Conservation (phyloP, 2,329 filamentous ascomycete genomes). For the Paraconiothyrium sp. region DNA sequence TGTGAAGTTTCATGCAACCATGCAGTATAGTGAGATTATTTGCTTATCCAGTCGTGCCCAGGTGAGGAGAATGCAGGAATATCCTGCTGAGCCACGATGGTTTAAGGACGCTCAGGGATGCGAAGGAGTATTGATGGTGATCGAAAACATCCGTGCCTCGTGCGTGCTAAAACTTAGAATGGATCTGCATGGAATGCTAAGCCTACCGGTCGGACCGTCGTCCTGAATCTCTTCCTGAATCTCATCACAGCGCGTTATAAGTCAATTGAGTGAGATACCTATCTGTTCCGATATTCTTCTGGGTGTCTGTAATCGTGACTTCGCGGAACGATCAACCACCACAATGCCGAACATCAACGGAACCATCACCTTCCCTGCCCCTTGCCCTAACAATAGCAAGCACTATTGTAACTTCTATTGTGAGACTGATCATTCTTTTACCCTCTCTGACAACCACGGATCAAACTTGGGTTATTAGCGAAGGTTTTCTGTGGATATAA, state of each 20-base stretch:
- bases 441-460: neutral
- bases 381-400: neutral
- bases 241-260: neutral
- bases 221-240: neutral
- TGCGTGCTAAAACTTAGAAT: neutral
- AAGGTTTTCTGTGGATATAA: conserved; percentile 1
- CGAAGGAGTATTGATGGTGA: neutral
- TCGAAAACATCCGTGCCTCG: neutral
- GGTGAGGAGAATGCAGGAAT: neutral
- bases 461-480: conserved; percentile 2
- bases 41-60: neutral
- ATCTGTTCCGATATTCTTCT: neutral
- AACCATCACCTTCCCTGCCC: neutral
- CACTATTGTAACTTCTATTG: neutral
- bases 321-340: too few species aligned
- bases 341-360: neutral
- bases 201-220: neutral
- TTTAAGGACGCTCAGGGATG: neutral
- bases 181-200: neutral
- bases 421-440: neutral
- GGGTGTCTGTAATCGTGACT: neutral
- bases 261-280: neutral
- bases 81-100: neutral
- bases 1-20: neutral
- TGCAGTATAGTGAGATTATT: neutral